These are phyloP conservation scores for Corchorus capsularis DNA, from an alignment of 345 rosid species.

Conservation along the genomic window DNA sequence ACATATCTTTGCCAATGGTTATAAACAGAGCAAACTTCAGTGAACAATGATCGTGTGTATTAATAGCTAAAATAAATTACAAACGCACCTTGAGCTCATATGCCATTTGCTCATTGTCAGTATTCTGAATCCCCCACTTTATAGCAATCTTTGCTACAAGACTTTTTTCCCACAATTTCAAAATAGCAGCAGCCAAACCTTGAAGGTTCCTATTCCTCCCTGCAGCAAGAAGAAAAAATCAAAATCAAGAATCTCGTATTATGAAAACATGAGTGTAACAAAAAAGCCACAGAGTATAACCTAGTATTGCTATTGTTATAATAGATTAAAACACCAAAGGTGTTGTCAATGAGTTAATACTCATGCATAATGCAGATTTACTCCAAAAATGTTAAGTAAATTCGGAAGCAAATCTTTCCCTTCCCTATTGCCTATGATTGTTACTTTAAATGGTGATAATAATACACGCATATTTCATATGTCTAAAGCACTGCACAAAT, in stretches of 20 bases:
- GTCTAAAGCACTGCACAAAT: neutral
- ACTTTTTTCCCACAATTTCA: conserved; percentile 80
- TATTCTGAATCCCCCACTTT: conserved; percentile 80
- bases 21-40: conserved; percentile 1
- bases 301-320: neutral
- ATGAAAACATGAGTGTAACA: conserved; percentile 3
- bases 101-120: conserved; percentile 82
- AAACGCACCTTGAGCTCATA: conserved; percentile 66
- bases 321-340: neutral
- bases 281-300: conserved; percentile 8
- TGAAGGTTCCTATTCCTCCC: conserved; percentile 82
- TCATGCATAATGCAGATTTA: neutral
- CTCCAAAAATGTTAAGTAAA: conserved; percentile 1
- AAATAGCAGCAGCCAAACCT: conserved; percentile 79
- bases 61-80: neutral
- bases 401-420: neutral
- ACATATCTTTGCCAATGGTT: conserved; percentile 5
- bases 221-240: conserved; percentile 31
- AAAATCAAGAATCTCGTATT: conserved; percentile 18
- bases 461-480: neutral
- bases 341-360: neutral
- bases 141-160: conserved; percentile 76
- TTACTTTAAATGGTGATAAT: neutral
- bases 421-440: neutral
- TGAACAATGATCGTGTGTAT: neutral